A percentile compares a stretch with the other conserved stretches of the same genome.
Evolutionary conservation across 2,329 filamentous ascomycete genomes (phyloP).

Genomic region (Trichoderma pleuroti): DNA sequence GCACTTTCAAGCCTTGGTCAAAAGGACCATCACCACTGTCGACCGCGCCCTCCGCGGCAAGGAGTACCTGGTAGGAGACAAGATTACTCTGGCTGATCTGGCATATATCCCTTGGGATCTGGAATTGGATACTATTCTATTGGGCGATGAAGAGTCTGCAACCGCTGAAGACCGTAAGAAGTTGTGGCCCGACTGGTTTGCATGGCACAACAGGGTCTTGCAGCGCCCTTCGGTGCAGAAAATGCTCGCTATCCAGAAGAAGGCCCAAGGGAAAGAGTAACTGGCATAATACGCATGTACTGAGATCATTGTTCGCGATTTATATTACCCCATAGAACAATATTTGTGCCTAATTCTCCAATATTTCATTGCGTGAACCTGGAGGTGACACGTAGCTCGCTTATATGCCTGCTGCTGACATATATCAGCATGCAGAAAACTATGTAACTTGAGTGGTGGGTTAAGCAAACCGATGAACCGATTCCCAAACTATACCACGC

Average conservation of each 20-base stretch:
- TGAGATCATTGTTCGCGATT: background rate
- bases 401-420: background rate
- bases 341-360: background rate
- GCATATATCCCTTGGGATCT: background rate
- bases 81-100: background rate
- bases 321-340: background rate
- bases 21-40: background rate
- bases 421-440: background rate
- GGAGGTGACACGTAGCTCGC: background rate
- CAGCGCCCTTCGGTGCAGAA: background rate
- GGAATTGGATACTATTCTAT: background rate
- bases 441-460: background rate
- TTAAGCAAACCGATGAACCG: background rate
- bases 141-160: background rate
- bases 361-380: background rate
- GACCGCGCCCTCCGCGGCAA: background rate
- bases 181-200: background rate
- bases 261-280: background rate
- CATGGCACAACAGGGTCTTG: conserved; percentile 1
- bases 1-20: background rate
- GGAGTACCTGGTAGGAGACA: background rate
- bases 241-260: background rate
- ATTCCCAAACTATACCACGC: background rate
- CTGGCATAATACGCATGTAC: background rate
- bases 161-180: background rate